Evolutionary conservation across 2,329 filamentous ascomycete genomes (phyloP).

Genomic region (Samsoniella hepiali): DNA sequence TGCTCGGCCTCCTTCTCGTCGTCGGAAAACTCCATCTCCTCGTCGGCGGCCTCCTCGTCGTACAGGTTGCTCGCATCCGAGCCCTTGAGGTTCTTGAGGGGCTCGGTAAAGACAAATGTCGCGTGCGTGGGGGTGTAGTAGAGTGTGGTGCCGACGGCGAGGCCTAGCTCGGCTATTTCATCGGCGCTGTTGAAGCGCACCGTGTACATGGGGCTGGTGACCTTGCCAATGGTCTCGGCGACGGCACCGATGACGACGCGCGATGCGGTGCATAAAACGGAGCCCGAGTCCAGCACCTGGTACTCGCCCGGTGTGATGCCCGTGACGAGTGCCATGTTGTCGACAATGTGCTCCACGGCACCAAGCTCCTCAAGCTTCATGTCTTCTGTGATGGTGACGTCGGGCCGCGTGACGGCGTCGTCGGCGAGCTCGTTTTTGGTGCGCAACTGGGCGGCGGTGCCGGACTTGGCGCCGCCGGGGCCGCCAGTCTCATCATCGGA

Average conservation of each 20-base stretch:
- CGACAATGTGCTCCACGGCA: slow-evolving; percentile 70
- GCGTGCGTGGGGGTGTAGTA: slow-evolving; percentile 80
- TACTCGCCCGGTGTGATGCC: slow-evolving; percentile 77
- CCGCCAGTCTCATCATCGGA: slow-evolving; percentile 72
- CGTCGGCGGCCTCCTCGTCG: slow-evolving; percentile 82
- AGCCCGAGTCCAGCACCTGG: slow-evolving; percentile 79
- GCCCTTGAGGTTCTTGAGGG: slow-evolving; percentile 74
- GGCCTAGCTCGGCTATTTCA: slow-evolving; percentile 63
- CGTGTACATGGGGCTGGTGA: slow-evolving; percentile 82
- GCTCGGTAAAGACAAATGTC: slow-evolving; percentile 81
- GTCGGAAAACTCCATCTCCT: slow-evolving; percentile 93
- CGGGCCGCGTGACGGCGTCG: slow-evolving; percentile 65
- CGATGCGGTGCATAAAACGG: slow-evolving; percentile 75
- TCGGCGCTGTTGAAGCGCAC: slow-evolving; percentile 68
- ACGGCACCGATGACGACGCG: slow-evolving; percentile 76
- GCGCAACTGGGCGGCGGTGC: slow-evolving; percentile 52
- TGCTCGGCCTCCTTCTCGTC: slow-evolving; percentile 90
- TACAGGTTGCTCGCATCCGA: slow-evolving; percentile 94
- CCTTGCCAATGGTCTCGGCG: slow-evolving; percentile 81
- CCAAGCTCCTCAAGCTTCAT: slow-evolving; percentile 78
- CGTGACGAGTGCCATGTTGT: slow-evolving; percentile 74
- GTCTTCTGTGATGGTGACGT: slow-evolving; percentile 71
- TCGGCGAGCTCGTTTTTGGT: slow-evolving; percentile 78
- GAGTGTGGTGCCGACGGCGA: slow-evolving; percentile 67
- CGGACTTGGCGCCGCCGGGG: slow-evolving; percentile 39